Base-by-base conservation (phyloP, 164 flowering plant species). In the Vitis labrusca region DNA sequence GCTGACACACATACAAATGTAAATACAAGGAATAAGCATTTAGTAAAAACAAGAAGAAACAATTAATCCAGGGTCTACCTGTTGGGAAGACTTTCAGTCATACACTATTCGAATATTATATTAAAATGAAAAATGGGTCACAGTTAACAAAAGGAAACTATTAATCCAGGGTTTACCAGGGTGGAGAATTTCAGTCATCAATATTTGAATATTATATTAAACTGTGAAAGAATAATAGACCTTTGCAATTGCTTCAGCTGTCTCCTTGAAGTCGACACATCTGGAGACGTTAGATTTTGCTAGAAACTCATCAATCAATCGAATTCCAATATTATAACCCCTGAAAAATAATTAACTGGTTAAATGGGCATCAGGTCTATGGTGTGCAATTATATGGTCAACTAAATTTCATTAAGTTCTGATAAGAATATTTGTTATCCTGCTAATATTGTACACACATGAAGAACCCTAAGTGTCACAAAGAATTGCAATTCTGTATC, bases 191-290 rank as follows among this genome's bases (percentile, higher is more conserved):
- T 23, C 13, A 0, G 2, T 13, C 32, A 17, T 9, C 30, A 10
- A 16, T 5, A 44, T 64, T 29, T 51, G 15, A 8, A 65, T 27
- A 51, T 37, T 9, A 29, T 15, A 15, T 30, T n/a, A 16, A 29
- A 58, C 15, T 57, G 47, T 49, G 63, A 23, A 44, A 48, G 1
- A 32, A 66, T n/a, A 32, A 5, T 57, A 53, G 6, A 94, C 99
- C 97, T 94, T 94, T 59, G 99, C 99, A 79, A 94, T 92, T 17
- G 86, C 89, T 74, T 94, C 97, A 78, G 97, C 95, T 10, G 99
- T 92, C 76, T 93, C 99, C 84, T 82, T 92, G 83, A 94, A 94
- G 77, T 94, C 97, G 32, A 88, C 91, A 76, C 99, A 94, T 77
- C 97, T 87, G 6, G 93, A 79, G 59, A 94, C 88, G 78, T 86